A percentile compares a stretch with the other conserved stretches of the same genome.
Evolutionary conservation across 768 basidiomycete genomes (phyloP).

Genomic region (Tricholoma furcatifolium): DNA sequence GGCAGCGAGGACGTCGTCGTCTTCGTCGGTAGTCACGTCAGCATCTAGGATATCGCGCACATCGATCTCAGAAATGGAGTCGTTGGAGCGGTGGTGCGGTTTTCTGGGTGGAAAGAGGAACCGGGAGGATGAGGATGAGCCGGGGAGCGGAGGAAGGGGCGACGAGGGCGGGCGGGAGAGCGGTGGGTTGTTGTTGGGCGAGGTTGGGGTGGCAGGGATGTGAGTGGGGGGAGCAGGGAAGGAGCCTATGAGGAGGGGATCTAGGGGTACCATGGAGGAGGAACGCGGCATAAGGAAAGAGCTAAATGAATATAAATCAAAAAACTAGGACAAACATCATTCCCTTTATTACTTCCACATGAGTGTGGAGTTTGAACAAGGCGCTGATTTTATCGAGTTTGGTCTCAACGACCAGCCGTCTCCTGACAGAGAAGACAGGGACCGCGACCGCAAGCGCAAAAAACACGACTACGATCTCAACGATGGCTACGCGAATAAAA

Average conservation of each 20-base stretch:
- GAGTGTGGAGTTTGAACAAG: constrained; percentile 23
- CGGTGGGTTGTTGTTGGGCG: constrained; percentile 44
- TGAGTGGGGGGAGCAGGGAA: constrained; percentile 43
- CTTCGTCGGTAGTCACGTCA: constrained; percentile 20
- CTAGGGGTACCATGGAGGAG: constrained; percentile 10
- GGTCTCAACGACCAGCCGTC: constrained; percentile 9
- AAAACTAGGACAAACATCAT: no score
- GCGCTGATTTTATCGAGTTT: constrained; percentile 30
- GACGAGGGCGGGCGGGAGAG: constrained; percentile 54
- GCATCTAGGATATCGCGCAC: constrained; percentile 26
- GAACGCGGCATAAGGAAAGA: background rate
- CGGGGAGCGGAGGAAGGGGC: constrained; percentile 68
- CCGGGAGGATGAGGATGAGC: constrained; percentile 13
- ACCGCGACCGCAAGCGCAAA: constrained; percentile 20
- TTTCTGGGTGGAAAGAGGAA: constrained; percentile 38
- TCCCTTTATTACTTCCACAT: no score
- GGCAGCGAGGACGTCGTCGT: constrained; percentile 5
- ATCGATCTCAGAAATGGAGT: constrained; percentile 36
- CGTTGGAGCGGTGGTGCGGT: constrained; percentile 2
- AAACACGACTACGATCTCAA: constrained; percentile 30
- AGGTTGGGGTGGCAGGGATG: constrained; percentile 32
- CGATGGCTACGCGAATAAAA: constrained; percentile 53
- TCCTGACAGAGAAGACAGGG: constrained; percentile 8
- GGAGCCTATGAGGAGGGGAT: constrained; percentile 31
- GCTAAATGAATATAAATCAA: no score